Evolutionary conservation across 2,329 filamentous ascomycete genomes (phyloP), one percentile per base, ranked within the genome.

Genomic region (Chaetomium sp.): DNA sequence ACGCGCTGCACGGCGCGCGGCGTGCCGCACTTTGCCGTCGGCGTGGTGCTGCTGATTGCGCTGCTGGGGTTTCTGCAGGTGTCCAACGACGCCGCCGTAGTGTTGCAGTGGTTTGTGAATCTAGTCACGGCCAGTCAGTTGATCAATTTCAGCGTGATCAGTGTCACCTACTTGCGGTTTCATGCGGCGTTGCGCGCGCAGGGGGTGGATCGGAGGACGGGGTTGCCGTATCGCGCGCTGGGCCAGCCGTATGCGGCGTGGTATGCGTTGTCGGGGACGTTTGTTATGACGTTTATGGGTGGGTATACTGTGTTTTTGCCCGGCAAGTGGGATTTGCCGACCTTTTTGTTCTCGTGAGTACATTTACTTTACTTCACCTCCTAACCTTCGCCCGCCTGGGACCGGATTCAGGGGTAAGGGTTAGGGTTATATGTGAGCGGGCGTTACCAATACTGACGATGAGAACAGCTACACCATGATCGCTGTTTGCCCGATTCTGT

Each of bases 241-340:
- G 65, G 77, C 34, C 75, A 79, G 54, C 81, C 82, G 0, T 83
- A 75, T 59, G 71, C 72, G 7, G 72, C 79, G 0, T 82, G 74
- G 64, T 71, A 79, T 41, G 75, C 72, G 0, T 68, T 83, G 0
- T 53, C 72, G 5, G 74, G 79, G 12, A 67, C 69, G 14, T 61
- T 77, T 5, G 70, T 81, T 44, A 75, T 81, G 50, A 59, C 83
- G 32, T 81, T 82, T 53, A 77, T 82, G 45, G 79, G 81, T 12
- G 82, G 81, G 55, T 74, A 81, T 56, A 70, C 75, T 27, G 81
- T 84, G 59, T 69, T 69, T 44, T 36, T 69, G 50, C 66, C 66
- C 0, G 68, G 68, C 0, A 54, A 61, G 1, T 69, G 67, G 67
- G 60, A 67, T 35, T 53, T 68, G 35, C 61, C 67, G 7, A 65